Base-by-base conservation (phyloP, 164 flowering plant species). In the Hamamelis virginiana region DNA sequence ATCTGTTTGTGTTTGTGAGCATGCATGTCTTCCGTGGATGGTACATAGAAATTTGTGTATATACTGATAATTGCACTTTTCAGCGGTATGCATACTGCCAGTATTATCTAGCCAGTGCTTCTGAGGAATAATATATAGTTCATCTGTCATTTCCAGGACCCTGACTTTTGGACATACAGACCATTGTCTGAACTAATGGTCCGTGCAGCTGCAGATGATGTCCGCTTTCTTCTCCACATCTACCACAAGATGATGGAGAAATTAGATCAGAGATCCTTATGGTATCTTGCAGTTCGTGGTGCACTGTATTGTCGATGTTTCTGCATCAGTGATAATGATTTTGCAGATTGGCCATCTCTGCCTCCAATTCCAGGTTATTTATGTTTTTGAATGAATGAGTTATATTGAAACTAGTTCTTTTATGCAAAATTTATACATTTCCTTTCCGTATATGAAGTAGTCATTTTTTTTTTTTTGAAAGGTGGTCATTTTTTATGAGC, bases 161-260 rank as follows among this genome's bases (percentile, higher is more conserved):
- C 97, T 33, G 75, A 76, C 14, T 92, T 88, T 78, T 95, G 98
- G 98, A 88, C 78, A 25, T 84, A 88, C 77, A 84, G 98, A 69
- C 98, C 97, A 66, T 76, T 95, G 62, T 81, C 94, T 67, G 96
- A 91, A 65, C 78, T 80, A 70, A 95, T 95, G 98, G 72, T 91
- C 75, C 91, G 94, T 62, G 94, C 97, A 58, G 97, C 98, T 72
- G 89, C 92, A 41, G 97, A 92, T 85, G 98, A 95, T 83, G 98
- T 95, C 45, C 97, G 97, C 33, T 95, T 92, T 87, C 97, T 95
- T 68, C 91, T 84, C 18, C 75, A 76, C 70, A 87, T 95, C 65
- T 92, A 92, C 75, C 82, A 89, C 69, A 89, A 86, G 79, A 88
- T 95, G 92, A 86, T 92, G 90, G 86, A 78, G 68, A 92, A 85